phyloP scores from a whole-genome alignment of 2,329 filamentous ascomycete genomes.

The Akanthomyces lecanii region DNA sequence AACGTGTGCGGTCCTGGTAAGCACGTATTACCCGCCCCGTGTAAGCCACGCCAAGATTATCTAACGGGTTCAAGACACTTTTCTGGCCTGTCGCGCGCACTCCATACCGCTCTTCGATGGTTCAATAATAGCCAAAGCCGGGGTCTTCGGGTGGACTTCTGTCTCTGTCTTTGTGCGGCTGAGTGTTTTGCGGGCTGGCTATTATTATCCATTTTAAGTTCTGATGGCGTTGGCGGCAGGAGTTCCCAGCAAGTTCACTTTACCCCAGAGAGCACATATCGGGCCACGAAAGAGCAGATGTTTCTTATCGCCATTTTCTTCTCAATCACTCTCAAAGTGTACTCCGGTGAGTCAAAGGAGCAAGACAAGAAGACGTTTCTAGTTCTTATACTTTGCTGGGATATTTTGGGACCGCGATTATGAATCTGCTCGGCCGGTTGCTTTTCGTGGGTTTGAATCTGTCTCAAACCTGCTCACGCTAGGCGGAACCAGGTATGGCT shows the following conservation, averaged over 20 bases:
- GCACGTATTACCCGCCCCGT: background rate
- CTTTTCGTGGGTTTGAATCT: background rate
- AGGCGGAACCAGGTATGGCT: background rate
- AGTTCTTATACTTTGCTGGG: background rate
- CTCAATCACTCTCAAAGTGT: too few relatives aligned
- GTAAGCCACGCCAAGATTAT: background rate
- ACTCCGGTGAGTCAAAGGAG: too few relatives aligned
- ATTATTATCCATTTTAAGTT: too few relatives aligned
- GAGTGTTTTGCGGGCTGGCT: too few relatives aligned
- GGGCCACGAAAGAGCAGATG: too few relatives aligned
- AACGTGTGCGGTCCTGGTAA: background rate
- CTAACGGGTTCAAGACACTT: background rate
- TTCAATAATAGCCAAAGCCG: too few relatives aligned
- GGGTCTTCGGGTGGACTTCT: too few relatives aligned
- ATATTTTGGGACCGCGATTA: background rate
- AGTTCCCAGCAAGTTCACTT: too few relatives aligned
- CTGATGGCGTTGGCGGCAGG: too few relatives aligned
- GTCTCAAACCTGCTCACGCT: conserved; percentile 12
- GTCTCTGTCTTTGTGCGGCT: too few relatives aligned
- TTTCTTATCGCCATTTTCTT: too few relatives aligned
- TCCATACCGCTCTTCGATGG: background rate
- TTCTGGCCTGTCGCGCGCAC: background rate
- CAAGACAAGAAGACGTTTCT: background rate
- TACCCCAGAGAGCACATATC: too few relatives aligned
- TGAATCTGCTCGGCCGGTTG: background rate